Evolutionary conservation across 2,329 filamentous ascomycete species (phyloP), one percentile per base, ranked within the genome.

Genomic region (Hypoxylon sp.): DNA sequence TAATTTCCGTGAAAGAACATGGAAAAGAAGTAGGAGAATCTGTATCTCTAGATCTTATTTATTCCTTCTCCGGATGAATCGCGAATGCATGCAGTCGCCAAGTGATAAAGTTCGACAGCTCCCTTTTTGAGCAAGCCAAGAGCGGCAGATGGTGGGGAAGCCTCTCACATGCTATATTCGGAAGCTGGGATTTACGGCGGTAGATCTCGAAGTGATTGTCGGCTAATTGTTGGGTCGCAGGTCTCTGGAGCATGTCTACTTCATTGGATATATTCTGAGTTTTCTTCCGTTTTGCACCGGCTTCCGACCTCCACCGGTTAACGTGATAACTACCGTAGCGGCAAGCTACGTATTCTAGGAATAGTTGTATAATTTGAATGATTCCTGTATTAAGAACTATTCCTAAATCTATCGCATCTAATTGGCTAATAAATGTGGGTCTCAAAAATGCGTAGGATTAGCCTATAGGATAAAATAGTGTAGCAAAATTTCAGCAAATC

Each of bases 81-180:
- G 4, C 10, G n/a, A 42, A 33, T n/a, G 39, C 39, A 50, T 14
- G 19, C 3, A 22, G 11, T 42, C 39, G 42, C 66, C 66, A 71
- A 71, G 69, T 58, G 48, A 64, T 59, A 55, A 59, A 47, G 50
- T 59, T 58, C 51, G 35, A 46, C 13, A 67, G 22, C 59, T 61
- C 63, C 66, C 62, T 55, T 61, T 59, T 71, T 60, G 37, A 64
- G 66, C 59, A 60, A 59, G 63, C 59, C 62, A 69, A 71, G 69
- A n/a, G 62, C 59, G 53, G 53, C 48, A 47, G 17, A 50, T 58
- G 33, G 69, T 59, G 69, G 69, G 19, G 63, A 59, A 37, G 24
- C 19, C 19, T 52, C 51, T 39, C 59, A 29, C 26, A 62, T 64
- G 9, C 69, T 62, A 42, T 53, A 66, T 69, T 53, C 42, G 63